phyloP scores from a whole-genome alignment of 352 stramenopile genomes.

The Phytophthora idaei region DNA sequence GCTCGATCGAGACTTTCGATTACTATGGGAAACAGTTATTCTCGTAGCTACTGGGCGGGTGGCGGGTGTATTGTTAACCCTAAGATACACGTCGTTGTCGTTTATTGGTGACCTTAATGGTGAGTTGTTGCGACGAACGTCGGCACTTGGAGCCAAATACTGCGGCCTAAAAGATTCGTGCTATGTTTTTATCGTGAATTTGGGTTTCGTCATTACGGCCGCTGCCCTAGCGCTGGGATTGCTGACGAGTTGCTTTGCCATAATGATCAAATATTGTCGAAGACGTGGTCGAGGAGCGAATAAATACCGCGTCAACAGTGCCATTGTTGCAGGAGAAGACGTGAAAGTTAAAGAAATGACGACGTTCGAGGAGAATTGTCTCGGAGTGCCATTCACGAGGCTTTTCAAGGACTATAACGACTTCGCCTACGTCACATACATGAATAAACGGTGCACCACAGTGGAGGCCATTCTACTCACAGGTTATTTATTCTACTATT shows the following conservation, averaged over 20 bases:
- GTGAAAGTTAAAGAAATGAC: constrained; percentile 9
- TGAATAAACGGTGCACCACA: constrained; percentile 14
- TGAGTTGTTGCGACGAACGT: constrained; percentile 28
- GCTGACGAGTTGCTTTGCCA: no score
- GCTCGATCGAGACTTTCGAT: constrained; percentile 25
- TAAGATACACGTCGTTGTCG: constrained; percentile 8
- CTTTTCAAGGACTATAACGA: constrained; percentile 34
- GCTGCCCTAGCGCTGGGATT: no score
- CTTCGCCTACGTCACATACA: constrained; percentile 24
- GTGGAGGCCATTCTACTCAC: constrained; percentile 32
- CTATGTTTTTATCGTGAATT: constrained; percentile 33
- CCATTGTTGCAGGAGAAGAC: background rate
- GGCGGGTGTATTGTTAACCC: constrained; percentile 3
- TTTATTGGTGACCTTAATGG: constrained; percentile 29
- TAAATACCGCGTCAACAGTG: no score
- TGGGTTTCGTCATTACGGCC: constrained; percentile 17
- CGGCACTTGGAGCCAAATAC: constrained; percentile 24
- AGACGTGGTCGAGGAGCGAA: no score
- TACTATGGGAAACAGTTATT: constrained; percentile 25
- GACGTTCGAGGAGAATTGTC: constrained; percentile 29
- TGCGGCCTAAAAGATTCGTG: constrained; percentile 37
- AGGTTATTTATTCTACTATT: constrained; percentile 28
- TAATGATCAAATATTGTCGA: no score
- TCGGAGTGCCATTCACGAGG: constrained; percentile 23
- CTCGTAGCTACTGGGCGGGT: no score